Percentiles rank a stretch among this genome's conserved stretches.
Evolutionary conservation across 2,329 filamentous ascomycete genomes (phyloP).

Genomic region (Pseudopyrenochaeta lycopersici): DNA sequence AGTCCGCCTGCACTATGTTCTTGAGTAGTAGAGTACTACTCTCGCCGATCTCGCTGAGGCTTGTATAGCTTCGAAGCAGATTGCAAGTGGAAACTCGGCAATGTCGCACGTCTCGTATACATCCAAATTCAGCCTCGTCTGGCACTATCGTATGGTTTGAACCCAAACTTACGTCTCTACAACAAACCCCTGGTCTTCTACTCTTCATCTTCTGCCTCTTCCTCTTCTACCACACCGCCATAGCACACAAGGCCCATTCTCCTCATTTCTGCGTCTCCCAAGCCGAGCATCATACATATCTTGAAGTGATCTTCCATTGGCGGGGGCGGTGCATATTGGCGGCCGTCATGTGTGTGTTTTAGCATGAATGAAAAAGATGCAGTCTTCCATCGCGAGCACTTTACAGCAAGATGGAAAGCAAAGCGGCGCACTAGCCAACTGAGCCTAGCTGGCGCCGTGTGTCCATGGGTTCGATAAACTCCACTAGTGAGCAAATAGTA

Average conservation of each 20-base stretch:
- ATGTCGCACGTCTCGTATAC: neutral
- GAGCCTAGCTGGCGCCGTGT: neutral
- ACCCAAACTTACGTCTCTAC: neutral
- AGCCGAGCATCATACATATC: neutral
- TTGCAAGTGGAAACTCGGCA: neutral
- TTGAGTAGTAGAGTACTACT: too few relatives aligned
- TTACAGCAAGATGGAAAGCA: neutral
- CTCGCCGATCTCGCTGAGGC: too few relatives aligned
- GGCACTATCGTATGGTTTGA: neutral
- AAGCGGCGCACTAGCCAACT: neutral
- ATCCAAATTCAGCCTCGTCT: too few relatives aligned
- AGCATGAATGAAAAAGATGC: neutral
- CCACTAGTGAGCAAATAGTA: neutral
- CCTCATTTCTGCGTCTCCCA: neutral
- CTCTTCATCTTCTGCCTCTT: conserved; percentile 23
- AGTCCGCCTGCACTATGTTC: too few relatives aligned
- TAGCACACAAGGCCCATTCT: neutral
- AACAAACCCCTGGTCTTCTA: conserved; percentile 11
- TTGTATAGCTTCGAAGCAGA: too few relatives aligned
- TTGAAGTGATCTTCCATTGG: neutral
- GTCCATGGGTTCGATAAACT: neutral
- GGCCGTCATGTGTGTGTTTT: neutral
- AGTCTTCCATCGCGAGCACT: neutral
- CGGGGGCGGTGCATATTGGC: neutral
- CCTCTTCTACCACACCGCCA: neutral